These are phyloP conservation scores for Backusella circina DNA, from an alignment of 192 early-diverging fungal species.

Conservation along the genomic window DNA sequence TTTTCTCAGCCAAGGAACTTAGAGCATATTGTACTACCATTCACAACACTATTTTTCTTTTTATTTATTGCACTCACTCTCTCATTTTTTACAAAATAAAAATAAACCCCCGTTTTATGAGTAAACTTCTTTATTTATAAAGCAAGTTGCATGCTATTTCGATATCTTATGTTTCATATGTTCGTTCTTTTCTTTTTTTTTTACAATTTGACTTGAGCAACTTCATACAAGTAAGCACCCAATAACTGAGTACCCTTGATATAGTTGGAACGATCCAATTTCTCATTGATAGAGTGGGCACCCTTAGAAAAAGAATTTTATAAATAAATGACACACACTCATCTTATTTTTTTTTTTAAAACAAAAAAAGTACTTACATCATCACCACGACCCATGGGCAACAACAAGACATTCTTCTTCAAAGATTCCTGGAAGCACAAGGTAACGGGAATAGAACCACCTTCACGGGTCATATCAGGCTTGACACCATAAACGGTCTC, in stretches of 20 bases:
- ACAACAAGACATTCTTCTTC: conserved; percentile 82
- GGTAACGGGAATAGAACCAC: conserved; percentile 97
- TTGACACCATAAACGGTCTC: conserved; percentile 88
- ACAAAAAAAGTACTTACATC: conserved; percentile 55
- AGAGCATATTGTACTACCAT: neutral
- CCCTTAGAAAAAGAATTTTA: conserved; percentile 45
- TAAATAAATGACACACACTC: neutral
- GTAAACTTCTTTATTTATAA: neutral
- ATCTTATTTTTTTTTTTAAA: neutral
- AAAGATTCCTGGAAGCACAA: conserved; percentile 96
- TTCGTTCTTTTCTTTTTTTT: neutral
- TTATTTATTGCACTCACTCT: neutral
- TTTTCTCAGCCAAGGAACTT: neutral
- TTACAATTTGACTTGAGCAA: conserved; percentile 43
- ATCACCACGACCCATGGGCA: conserved; percentile 93
- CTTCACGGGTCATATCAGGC: conserved; percentile 97
- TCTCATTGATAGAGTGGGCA: conserved; percentile 98
- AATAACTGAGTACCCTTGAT: conserved; percentile 94
- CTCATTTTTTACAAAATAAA: neutral
- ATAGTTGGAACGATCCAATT: conserved; percentile 90
- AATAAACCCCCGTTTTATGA: neutral
- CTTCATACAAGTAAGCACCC: conserved; percentile 86
- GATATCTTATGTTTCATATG: neutral
- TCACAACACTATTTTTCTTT: too few species aligned
- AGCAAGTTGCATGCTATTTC: neutral